Evolutionary conservation across 2,329 filamentous ascomycete species (phyloP), one percentile per base, ranked within the genome.

Genomic region (Pseudogymnoascus sp.): DNA sequence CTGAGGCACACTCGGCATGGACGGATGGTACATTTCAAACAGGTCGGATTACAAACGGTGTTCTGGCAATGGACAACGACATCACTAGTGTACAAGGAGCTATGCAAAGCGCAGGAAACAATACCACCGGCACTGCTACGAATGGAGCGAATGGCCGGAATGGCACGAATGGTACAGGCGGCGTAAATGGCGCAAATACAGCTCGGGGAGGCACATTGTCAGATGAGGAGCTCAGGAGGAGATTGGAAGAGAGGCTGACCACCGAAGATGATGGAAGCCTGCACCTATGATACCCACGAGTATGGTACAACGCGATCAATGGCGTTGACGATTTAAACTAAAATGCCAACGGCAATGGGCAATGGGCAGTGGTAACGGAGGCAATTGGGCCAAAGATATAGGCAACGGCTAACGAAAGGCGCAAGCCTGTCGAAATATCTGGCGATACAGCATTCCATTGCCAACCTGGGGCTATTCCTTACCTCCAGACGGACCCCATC

Each of bases 11-110:
- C 64, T 62, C 63, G n/a, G 66, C 84, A 0, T 87, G 84, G 84
- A 76, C 70, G 28, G 84, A 87, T 68, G 84, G 84, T 22, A 87
- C 84, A 0, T 86, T 87, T 67, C 80, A 83, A 69, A 82, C 79
- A 1, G 84, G 84, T 8, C 79, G 78, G 12, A 78, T 86, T 66
- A 75, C 78, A 2, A 76, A 77, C 62, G 80, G 80, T 22, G 73
- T 78, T 67, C 65, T 82, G 2, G 74, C 72, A n/a, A 74, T 82
- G 70, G 76, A 81, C 66, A 60, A 57, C 61, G 60, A 61, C 59
- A 60, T 59, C n/a, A 59, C 57, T 58, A 43, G 36, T 30, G 50
- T 62, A 30, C 38, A 47, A 59, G 36, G 57, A 36, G 11, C 57
- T 53, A 39, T 35, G 14, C 20, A 33, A 53, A 53, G 28, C 59